These are phyloP conservation scores for Pichia sp. DNA, from an alignment of 1,139 yeast genomes.

Conservation along the genomic window DNA sequence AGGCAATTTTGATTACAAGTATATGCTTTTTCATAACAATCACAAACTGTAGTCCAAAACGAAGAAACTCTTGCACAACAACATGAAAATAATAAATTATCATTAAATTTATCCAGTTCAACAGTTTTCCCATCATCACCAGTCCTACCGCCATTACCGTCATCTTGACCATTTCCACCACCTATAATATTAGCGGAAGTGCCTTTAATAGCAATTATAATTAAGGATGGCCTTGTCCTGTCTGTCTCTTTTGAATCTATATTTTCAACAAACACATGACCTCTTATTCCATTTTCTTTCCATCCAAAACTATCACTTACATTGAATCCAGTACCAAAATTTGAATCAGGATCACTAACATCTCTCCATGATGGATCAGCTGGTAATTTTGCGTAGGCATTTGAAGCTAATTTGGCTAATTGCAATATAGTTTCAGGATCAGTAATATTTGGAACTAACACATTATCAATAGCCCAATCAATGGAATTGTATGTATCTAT, in stretches of 20 bases:
- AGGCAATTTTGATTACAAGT: constrained; percentile 87
- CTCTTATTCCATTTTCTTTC: constrained; percentile 79
- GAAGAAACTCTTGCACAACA: constrained; percentile 94
- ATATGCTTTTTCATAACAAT: constrained; percentile 79
- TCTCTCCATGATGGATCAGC: constrained; percentile 85
- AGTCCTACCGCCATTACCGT: constrained; percentile 61
- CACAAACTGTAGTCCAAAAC: constrained; percentile 94
- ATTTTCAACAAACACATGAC: constrained; percentile 77
- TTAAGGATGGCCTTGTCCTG: constrained; percentile 39
- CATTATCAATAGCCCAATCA: constrained; percentile 49
- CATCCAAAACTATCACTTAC: constrained; percentile 67
- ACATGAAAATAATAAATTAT: constrained; percentile 84
- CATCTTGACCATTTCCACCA: constrained; percentile 63
- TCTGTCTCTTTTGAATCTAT: constrained; percentile 31
- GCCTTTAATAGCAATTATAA: constrained; percentile 83
- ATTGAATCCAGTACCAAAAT: constrained; percentile 18
- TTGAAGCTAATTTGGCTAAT: constrained; percentile 80
- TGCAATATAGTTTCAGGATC: constrained; percentile 69
- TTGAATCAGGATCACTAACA: constrained; percentile 35
- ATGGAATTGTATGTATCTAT: constrained; percentile 35
- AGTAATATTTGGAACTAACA: constrained; percentile 63
- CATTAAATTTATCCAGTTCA: constrained; percentile 75
- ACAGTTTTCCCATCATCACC: constrained; percentile 77
- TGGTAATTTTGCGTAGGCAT: constrained; percentile 83
- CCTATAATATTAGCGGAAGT: constrained; percentile 85